Base-by-base conservation (phyloP, 2,329 filamentous ascomycete species). In the Fusarium incarnatum region DNA sequence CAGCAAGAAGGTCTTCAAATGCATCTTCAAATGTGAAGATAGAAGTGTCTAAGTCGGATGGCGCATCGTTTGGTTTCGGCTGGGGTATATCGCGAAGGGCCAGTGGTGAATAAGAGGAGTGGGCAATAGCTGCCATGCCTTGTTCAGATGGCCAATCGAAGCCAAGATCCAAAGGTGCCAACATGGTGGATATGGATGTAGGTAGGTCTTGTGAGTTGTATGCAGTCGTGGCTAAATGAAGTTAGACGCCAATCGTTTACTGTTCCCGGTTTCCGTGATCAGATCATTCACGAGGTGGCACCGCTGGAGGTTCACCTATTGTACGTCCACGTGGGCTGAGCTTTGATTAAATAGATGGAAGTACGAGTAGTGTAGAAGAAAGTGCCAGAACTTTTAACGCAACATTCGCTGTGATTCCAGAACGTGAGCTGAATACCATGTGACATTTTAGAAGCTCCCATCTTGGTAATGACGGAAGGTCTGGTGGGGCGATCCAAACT, bases 1-100 rank as follows among this genome's bases (percentile, higher is more conserved):
- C 81, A n/a, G 79, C 78, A 15, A 89, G 79, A 18, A 89, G 81
- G 66, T 89, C 87, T 71, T 89, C 86, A 65, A 88, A 88, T 48
- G 87, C 86, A 68, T 88, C 86, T 32, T 84, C 80, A 68, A 87
- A 89, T 11, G 84, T 86, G 71, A 87, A 87, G 34, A 79, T 71
- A 41, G 72, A 75, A 15, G 77, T 48, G 59, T 83, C 80, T 32
- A 78, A 64, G 46, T 78, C 77, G 6, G 76, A 63, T 11, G 83
- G 80, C 3, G 81, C 77, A 66, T 85, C 84, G 10, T 75, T 79
- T 1, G 86, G 86, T 0, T 79, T 72, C 3, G 87, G 87, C 64
- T 83, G 85, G 10, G 78, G 81, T 10, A 87, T 79, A 60, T 81
- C 74, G 47, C 79, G 79, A 20, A 88, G 82, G 40, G 73, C 70